Evolutionary conservation across 192 early-diverging fungal species (phyloP).

Genomic region (Backusella australiensis): DNA sequence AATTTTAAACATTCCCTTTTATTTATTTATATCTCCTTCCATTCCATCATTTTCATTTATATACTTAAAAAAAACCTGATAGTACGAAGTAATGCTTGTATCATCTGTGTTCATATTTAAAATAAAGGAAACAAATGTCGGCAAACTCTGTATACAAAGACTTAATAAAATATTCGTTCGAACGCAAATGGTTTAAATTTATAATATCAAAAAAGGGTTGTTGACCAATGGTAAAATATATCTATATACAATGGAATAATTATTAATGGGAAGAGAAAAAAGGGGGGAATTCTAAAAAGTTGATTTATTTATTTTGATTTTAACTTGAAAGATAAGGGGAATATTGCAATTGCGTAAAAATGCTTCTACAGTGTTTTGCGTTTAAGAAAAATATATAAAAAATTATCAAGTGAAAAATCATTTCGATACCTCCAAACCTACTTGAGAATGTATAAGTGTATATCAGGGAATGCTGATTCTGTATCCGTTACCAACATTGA

Average conservation of each 20-base stretch:
- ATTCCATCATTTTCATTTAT: neutral
- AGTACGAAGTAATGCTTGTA: neutral
- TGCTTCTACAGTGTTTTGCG: neutral
- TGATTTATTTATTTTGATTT: conserved; percentile 7
- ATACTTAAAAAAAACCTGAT: neutral
- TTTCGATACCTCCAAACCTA: no score
- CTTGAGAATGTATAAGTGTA: no score
- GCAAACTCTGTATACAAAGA: neutral
- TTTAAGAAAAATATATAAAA: no score
- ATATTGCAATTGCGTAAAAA: neutral
- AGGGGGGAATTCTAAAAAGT: neutral
- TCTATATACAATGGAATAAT: neutral
- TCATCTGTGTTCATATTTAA: neutral
- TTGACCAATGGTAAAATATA: neutral
- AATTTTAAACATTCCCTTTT: neutral
- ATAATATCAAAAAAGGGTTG: neutral
- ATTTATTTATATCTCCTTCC: neutral
- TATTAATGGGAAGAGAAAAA: neutral
- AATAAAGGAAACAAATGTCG: neutral
- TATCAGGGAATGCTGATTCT: no score
- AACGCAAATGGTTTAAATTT: neutral
- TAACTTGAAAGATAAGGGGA: neutral
- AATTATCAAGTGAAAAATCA: no score
- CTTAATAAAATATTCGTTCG: neutral
- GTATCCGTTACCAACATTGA: no score